A percentile compares a stretch with the other conserved stretches of the same genome.
These are phyloP conservation scores for Aspergillus brunneoviolaceus DNA, from an alignment of 2,329 filamentous ascomycete species.

Conservation along the genomic window DNA sequence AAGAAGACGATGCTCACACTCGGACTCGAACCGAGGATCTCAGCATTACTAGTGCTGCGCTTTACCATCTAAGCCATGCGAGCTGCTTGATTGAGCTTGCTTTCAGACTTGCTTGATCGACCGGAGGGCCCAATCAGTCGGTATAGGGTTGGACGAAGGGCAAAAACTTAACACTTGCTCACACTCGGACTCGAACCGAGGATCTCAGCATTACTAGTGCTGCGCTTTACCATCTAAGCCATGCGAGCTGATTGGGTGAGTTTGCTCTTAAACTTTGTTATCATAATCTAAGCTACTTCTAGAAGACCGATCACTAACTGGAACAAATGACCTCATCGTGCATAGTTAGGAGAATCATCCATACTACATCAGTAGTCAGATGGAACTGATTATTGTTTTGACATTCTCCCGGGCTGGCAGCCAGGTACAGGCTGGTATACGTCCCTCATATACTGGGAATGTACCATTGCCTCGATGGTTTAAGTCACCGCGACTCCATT, in stretches of 20 bases:
- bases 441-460: too few species aligned
- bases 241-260: background rate
- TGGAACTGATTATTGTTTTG: too few species aligned
- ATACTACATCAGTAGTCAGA: too few species aligned
- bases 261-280: background rate
- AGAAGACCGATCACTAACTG: too few species aligned
- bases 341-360: too few species aligned
- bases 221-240: background rate
- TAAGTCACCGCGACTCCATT: too few species aligned
- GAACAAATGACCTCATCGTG: too few species aligned
- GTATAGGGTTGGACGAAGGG: background rate
- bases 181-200: background rate
- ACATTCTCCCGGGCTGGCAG: too few species aligned
- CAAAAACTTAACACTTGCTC: background rate
- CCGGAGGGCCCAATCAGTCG: background rate
- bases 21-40: background rate
- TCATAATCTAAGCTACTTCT: too few species aligned
- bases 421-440: too few species aligned
- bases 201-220: background rate
- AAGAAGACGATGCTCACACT: background rate
- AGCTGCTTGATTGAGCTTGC: background rate
- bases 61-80: background rate
- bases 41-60: background rate
- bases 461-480: too few species aligned
- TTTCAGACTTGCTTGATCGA: background rate